Conservation (phyloP, 345 rosid genomes). For the Trapa bicornis region DNA sequence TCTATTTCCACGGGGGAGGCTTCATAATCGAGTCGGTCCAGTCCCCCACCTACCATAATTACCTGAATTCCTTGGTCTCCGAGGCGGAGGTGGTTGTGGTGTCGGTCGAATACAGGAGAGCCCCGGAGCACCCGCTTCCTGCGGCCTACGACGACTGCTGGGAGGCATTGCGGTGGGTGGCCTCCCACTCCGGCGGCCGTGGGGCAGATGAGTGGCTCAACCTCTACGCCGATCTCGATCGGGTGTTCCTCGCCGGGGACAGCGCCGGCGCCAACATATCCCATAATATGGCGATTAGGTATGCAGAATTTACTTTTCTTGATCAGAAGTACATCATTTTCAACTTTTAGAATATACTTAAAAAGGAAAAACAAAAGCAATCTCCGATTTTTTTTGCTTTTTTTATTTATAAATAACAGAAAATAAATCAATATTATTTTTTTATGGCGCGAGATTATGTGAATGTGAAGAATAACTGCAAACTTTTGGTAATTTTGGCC, state of each 20-base stretch:
- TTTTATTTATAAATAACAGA: no score
- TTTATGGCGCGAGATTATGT: no score
- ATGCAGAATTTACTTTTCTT: background rate
- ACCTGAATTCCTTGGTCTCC: conserved; percentile 16
- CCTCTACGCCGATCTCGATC: conserved; percentile 11
- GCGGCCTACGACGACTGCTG: conserved; percentile 26
- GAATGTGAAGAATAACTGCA: no score
- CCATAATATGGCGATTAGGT: conserved; percentile 20
- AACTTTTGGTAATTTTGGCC: no score
- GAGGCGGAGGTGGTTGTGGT: conserved; percentile 18
- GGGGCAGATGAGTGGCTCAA: conserved; percentile 34
- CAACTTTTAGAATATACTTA: no score
- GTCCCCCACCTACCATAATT: conserved; percentile 23
- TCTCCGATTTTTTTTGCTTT: no score
- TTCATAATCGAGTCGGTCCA: conserved; percentile 17
- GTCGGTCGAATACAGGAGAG: conserved; percentile 22
- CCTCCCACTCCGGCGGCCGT: conserved; percentile 11
- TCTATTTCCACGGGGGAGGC: conserved; percentile 32
- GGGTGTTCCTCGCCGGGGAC: conserved; percentile 31
- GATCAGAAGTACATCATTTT: no score
- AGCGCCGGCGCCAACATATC: conserved; percentile 32
- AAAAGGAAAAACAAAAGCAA: no score
- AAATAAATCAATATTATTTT: no score
- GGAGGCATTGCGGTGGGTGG: conserved; percentile 29
- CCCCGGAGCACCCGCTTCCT: conserved; percentile 29